These are phyloP conservation scores for Bipolaris oryzae DNA, from an alignment of 2,329 filamentous ascomycete genomes.

Conservation along the genomic window DNA sequence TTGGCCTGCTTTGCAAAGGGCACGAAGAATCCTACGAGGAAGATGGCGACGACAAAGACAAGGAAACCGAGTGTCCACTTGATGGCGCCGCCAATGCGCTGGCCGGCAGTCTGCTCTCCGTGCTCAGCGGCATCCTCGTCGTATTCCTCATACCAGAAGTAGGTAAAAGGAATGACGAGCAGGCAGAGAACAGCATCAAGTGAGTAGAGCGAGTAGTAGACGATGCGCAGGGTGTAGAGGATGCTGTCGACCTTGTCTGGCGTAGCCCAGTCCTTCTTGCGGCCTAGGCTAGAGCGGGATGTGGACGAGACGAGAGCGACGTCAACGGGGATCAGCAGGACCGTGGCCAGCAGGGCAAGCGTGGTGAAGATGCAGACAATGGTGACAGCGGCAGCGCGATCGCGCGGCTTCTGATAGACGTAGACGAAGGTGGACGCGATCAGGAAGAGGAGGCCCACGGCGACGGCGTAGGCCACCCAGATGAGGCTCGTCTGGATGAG, in stretches of 20 bases:
- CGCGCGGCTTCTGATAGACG: slow-evolving; percentile 86
- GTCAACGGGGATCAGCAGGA: slow-evolving; percentile 91
- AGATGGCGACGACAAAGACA: slow-evolving; percentile 77
- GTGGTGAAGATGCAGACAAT: slow-evolving; percentile 85
- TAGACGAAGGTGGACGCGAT: slow-evolving; percentile 86
- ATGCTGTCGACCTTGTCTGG: slow-evolving; percentile 79
- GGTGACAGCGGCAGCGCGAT: slow-evolving; percentile 82
- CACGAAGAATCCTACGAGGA: slow-evolving; percentile 92
- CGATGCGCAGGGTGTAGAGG: slow-evolving; percentile 77
- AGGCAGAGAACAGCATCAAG: slow-evolving; percentile 89
- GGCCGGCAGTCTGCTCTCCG: slow-evolving; percentile 71
- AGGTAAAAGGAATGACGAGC: slow-evolving; percentile 89
- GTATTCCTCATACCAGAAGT: slow-evolving; percentile 98
- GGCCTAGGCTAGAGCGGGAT: slow-evolving; percentile 72
- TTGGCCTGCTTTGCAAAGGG: slow-evolving; percentile 73
- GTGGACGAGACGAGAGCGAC: slow-evolving; percentile 94
- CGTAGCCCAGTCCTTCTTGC: slow-evolving; percentile 94
- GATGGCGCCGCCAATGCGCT: slow-evolving; percentile 79
- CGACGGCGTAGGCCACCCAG: slow-evolving; percentile 91
- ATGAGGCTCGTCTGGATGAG: slow-evolving; percentile 88
- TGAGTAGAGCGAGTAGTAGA: slow-evolving; percentile 93
- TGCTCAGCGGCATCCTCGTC: slow-evolving; percentile 87
- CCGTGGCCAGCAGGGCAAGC: slow-evolving; percentile 85
- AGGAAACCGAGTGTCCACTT: slow-evolving; percentile 92
- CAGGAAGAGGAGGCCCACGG: slow-evolving; percentile 75